phyloP scores from a whole-genome alignment of 2,329 filamentous ascomycete species.

The Cladosporium oxysporum region DNA sequence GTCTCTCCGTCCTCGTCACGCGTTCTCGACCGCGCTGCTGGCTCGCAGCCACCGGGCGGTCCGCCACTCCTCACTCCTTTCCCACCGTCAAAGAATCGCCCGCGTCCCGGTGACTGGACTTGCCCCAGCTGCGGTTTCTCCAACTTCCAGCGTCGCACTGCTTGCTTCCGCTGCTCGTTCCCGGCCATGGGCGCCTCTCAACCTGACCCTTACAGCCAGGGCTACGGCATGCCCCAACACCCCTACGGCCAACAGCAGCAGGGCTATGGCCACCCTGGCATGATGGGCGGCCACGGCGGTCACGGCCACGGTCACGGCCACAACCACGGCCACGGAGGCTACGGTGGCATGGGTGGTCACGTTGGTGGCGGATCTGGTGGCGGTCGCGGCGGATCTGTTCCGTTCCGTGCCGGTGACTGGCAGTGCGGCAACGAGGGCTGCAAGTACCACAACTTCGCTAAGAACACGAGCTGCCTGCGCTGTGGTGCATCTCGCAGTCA shows the following conservation, averaged over 20 bases:
- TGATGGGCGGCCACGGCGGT: constrained; percentile 69
- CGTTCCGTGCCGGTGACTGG: constrained; percentile 98
- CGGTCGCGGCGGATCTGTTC: constrained; percentile 67
- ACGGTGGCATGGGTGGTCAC: constrained; percentile 48
- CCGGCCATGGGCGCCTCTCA: constrained; percentile 79
- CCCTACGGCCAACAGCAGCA: constrained; percentile 40
- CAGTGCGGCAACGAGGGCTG: constrained; percentile 97
- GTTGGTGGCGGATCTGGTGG: constrained; percentile 55
- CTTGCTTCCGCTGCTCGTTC: constrained; percentile 98
- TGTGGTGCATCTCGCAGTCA: constrained; percentile 93
- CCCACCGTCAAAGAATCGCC: constrained; percentile 97
- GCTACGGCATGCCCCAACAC: constrained; percentile 51
- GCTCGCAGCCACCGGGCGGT: constrained; percentile 47
- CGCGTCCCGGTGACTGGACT: constrained; percentile 96
- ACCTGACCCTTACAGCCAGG: constrained; percentile 60
- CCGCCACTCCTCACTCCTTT: constrained; percentile 83
- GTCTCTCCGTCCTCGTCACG: constrained; percentile 97
- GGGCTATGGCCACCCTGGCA: constrained; percentile 65
- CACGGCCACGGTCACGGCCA: constrained; percentile 27
- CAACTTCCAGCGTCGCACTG: constrained; percentile 97
- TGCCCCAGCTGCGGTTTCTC: constrained; percentile 98
- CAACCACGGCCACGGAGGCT: constrained; percentile 34
- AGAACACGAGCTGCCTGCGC: constrained; percentile 96
- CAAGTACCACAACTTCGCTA: constrained; percentile 98
- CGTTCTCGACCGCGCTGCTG: constrained; percentile 90